These are phyloP conservation scores for Paxillus ammoniavirescens DNA, from an alignment of 768 basidiomycete genomes.

Conservation along the genomic window DNA sequence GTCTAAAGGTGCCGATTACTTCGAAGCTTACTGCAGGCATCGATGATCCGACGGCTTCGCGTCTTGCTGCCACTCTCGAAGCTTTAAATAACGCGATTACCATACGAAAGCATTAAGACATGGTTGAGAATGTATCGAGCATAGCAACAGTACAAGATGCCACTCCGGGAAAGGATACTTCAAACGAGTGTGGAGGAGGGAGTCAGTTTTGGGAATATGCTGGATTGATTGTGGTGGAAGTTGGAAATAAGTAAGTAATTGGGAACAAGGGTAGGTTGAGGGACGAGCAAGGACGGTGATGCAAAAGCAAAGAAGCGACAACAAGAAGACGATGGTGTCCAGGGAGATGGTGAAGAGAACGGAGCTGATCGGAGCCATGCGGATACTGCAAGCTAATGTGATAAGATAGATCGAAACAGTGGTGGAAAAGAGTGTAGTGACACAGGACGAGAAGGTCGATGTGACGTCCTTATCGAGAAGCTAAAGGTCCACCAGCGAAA, in stretches of 20 bases:
- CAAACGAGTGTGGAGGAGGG: conserved; percentile 30
- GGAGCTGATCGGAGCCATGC: conserved; percentile 21
- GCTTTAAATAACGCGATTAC: conserved; percentile 30
- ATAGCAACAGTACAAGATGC: conserved; percentile 33
- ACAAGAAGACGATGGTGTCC: conserved; percentile 17
- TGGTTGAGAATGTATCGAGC: conserved; percentile 34
- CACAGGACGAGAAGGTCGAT: conserved; percentile 19
- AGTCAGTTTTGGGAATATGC: conserved; percentile 25
- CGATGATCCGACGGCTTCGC: conserved; percentile 2
- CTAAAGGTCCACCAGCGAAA: background rate
- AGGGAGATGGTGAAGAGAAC: conserved; percentile 9
- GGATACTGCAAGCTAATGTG: conserved; percentile 22
- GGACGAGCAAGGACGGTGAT: conserved; percentile 22
- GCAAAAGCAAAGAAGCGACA: conserved; percentile 24
- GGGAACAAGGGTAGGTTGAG: conserved; percentile 13
- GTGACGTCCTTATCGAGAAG: conserved; percentile 14
- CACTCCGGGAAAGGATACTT: conserved; percentile 24
- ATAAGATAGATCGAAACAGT: conserved; percentile 26
- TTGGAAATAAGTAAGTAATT: conserved; percentile 8
- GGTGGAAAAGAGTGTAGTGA: conserved; percentile 13
- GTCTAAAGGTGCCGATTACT: conserved; percentile 1
- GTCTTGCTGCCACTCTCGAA: conserved; percentile 3
- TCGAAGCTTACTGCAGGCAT: conserved; percentile 5
- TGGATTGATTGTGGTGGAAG: conserved; percentile 18
- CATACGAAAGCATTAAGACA: conserved; percentile 38